phyloP scores from a whole-genome alignment of 345 rosid genomes.

The Lepidium africanum region DNA sequence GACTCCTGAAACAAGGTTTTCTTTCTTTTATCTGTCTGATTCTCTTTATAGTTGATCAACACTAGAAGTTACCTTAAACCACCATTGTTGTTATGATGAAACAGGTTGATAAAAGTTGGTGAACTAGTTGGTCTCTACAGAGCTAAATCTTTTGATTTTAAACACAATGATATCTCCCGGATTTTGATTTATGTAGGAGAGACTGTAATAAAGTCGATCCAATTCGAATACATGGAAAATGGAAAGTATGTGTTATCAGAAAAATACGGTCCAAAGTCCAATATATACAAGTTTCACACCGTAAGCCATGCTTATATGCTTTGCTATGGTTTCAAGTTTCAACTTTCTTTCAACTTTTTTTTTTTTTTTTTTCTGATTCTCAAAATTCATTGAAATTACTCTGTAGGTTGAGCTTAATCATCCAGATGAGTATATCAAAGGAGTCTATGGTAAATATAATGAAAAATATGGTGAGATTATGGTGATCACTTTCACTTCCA shows the following conservation, averaged over 20 bases:
- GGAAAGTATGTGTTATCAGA: not conserved
- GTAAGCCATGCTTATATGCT: not conserved
- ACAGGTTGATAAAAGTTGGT: not conserved
- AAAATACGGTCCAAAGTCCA: not conserved
- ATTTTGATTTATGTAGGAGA: not conserved
- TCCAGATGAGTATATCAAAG: not conserved
- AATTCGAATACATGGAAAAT: not conserved
- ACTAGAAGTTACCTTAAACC: no score
- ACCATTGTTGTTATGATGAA: not conserved
- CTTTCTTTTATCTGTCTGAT: no score
- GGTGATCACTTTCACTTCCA: not conserved
- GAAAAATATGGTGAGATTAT: not conserved
- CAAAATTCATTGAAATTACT: not conserved
- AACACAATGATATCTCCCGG: not conserved
- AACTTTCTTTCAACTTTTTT: not conserved
- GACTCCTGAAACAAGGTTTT: no score
- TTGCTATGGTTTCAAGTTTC: no score
- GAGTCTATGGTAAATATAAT: not conserved
- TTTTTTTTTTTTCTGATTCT: not conserved
- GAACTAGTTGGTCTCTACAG: no score
- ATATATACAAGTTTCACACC: not conserved
- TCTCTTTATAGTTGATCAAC: no score
- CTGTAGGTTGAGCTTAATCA: constrained; percentile 7
- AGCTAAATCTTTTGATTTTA: not conserved
- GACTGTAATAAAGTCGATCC: not conserved